Percentiles rank a stretch among this genome's conserved stretches.
phyloP scores from a whole-genome alignment of 2,329 filamentous ascomycete species.

The Pestalotiopsis sp. region DNA sequence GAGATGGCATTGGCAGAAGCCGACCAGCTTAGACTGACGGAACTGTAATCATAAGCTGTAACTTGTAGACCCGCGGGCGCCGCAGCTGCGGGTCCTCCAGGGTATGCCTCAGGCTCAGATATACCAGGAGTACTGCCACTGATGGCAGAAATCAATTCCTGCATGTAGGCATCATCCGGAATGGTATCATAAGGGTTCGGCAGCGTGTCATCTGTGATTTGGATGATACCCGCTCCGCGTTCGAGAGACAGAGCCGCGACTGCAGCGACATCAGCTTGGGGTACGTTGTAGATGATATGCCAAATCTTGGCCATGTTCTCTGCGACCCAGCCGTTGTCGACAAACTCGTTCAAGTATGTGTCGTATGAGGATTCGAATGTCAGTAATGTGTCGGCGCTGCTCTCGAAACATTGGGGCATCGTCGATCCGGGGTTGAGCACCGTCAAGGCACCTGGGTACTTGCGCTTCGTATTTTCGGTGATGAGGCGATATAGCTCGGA shows the following conservation, averaged over 20 bases:
- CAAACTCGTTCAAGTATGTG: background rate
- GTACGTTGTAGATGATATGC: background rate
- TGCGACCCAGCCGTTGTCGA: background rate
- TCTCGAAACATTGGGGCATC: background rate
- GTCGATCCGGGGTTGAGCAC: background rate
- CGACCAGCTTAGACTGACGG: background rate
- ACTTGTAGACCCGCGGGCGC: background rate
- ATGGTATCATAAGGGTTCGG: background rate
- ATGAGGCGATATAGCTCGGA: background rate
- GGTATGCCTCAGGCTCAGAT: background rate
- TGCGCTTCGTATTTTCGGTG: background rate
- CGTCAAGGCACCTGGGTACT: background rate
- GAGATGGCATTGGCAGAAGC: background rate
- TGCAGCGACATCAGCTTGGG: background rate
- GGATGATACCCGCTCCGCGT: background rate
- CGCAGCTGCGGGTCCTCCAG: background rate
- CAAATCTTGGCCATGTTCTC: background rate
- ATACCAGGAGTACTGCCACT: background rate
- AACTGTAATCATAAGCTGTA: background rate
- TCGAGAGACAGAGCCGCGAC: background rate
- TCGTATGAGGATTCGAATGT: background rate
- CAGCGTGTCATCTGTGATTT: background rate
- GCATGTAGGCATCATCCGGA: background rate
- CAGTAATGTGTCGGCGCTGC: background rate
- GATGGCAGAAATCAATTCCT: background rate